Base-by-base conservation (phyloP, 805 yeast species). In the Kluyveromyces dobzhanskii region DNA sequence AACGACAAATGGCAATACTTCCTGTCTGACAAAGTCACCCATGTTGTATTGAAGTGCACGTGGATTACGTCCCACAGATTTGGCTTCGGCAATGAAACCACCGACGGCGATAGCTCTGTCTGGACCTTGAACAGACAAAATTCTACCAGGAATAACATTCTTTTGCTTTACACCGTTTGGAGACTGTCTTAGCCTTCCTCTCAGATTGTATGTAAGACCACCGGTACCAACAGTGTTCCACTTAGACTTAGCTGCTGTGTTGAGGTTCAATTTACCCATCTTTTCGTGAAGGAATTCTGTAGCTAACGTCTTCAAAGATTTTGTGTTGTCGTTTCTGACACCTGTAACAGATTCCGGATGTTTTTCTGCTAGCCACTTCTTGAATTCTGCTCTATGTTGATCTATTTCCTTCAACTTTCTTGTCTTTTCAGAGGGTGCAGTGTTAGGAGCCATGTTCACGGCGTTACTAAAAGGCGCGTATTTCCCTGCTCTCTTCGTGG, bases 131-230 rank as follows among this genome's bases (percentile, higher is more conserved):
- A 69, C 60, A 40, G 66, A 66, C 32, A 74, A 64, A 33, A 75
- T 62, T 66, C 95, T 76, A 43, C 90, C 94, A 12, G 87, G 84
- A 14, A 75, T 76, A 30, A 80, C 67, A 38, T 64, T 64, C 19
- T 71, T 73, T 10, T 62, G 59, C 34, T 71, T 64, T 17, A 76
- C 61, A 36, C 95, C 94, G 50, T 79, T 75, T 17, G 94, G 92
- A 3, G 82, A 67, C 56, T 76, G 81, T 42, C 65, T 55, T 28
- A 85, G 62, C 56, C 85, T 72, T 5, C 94, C 94, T 42, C 69
- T 71, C 44, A 81, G 71, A 29, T 66, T 67, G 51, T 84, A 85
- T 1, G 85, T 72, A 43, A 85, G 68, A 5, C 95, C 95, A 21
- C 82, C 94, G 6, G 83, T 74, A 24, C 87, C 94, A 39, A 79